Base-by-base conservation (phyloP, 2,329 filamentous ascomycete species). In the Sclerotinia trifoliorum region DNA sequence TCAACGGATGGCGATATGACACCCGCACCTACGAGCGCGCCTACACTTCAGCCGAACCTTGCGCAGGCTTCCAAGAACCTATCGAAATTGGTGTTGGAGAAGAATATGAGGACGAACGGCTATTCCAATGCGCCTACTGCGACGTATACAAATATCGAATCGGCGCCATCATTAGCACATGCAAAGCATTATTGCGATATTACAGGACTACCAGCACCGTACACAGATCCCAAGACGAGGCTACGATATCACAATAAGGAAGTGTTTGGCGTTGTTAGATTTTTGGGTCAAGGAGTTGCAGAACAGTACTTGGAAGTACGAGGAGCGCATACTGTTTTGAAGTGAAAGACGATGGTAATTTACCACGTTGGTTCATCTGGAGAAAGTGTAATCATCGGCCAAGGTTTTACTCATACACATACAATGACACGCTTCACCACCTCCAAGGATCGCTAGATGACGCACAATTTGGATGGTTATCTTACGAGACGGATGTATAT, bases 131-230 rank as follows among this genome's bases (percentile, higher is more conserved):
- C 82, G 8, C 90, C 89, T 0, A 86, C 85, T 44, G 91, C 91
- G 44, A 97, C 95, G 1, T 99, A 98, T 79, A 97, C 93, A 8
- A 98, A 97, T 77, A 96, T 99, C 71, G 95, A 98, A 79, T 93
- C 92, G 60, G 94, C 95, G 3, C 95, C 95, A 51, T 95, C 91
- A 69, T 82, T 98, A 75, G 90, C 90, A 63, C 90, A 93, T 73
- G 87, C 92, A 77, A 93, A 90, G 80, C 91, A 90, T 75, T 99
- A 98, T 80, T 99, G 95, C 82, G 96, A 99, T 79, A 86, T 99
- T 75, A 99, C 95, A 1, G 96, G 95, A 1, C 81, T 99, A 72
- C 88, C 92, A n/a, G 92, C 93, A 42, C 90, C 91, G 7, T 99
- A 99, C 78, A 88, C 92, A 44, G 95, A 99, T 78, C 96, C 95